Evolutionary conservation across 179 eudicot species (phyloP), one percentile per base, ranked within the genome.

Genomic region (Corrigiola litoralis): DNA sequence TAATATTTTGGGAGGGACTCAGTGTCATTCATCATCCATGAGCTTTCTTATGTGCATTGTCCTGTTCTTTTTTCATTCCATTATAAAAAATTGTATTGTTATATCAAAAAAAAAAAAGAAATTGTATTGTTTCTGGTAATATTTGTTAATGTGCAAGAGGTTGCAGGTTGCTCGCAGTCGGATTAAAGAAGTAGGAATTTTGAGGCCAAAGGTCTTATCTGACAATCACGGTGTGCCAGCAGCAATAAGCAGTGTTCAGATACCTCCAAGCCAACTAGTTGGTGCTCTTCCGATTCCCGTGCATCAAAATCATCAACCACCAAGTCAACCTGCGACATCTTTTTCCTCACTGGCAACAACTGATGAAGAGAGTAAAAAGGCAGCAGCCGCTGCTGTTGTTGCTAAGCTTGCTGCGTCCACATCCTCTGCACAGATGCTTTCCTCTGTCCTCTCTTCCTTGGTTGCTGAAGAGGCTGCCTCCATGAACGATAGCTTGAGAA

Each of bases 371-470:
- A 79, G 76, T 79, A 92, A 82, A 65, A 89, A 72, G 65, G 87
- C 98, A 2, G 80, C 92, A 2, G 98, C 96, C 1, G 96, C 98
- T n/a, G 95, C 97, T 25, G 85, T 90, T 66, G 98, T 90, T 48
- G 95, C 97, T 25, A 89, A 85, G 78, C 98, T 92, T 44, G 74
- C 98, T 36, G 90, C 98, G 27, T 92, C 92, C 28, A 77, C 95
- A n/a, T 92, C 98, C 18, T 92, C 98, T 32, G 96, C 96, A 0
- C 88, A 83, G 76, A 87, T 92, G 98, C 83, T 92, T 50, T 72
- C 91, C 4, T 89, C 96, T 11, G 77, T 89, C 57, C 87, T 92
- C 46, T 92, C 98, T 14, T 89, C 95, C 61, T 82, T 92, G 14
- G 91, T 81, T 45, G 98, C 98, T 4, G 90, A 89, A 80, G 88